Base-by-base conservation (phyloP, 2,329 filamentous ascomycete species). In the Pseudodiploospora longispora region DNA sequence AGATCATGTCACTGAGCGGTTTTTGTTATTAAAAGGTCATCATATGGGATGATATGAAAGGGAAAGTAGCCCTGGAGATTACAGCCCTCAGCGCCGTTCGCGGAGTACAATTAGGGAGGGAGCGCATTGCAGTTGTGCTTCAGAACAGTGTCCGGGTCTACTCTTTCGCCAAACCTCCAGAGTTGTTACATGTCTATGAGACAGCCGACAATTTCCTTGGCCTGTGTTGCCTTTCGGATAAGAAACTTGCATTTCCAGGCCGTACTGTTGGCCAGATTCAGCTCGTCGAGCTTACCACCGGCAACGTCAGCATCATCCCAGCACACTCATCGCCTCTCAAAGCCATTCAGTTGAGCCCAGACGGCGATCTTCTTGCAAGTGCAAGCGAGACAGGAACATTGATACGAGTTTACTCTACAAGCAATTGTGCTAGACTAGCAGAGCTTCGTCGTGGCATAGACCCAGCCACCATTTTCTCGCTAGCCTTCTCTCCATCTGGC, bases 321-420 rank as follows among this genome's bases (percentile, higher is more conserved):
- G 93, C 91, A 3, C 93, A 98, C 61, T 82, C 83, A 4, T 84
- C 85, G 1, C 74, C 85, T 0, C 69, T 98, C 12, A 79, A 85
- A 48, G 88, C 89, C 36, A 73, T 98, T 52, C 78, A 83, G 8
- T 69, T 98, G 32, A 95, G 87, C 53, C 75, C 74, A 0, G 86
- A 95, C 58, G 89, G 87, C 3, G 78, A 87, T 40, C 66, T 94
- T 10, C 69, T 97, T 30, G 93, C 90, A 10, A 96, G 89, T 1
- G 91, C 91, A 8, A 95, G 90, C 62, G 87, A 95, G 64, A 87
- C 78, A 52, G 93, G 93, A 31, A 98, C 93, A 1, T 70, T 98
- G 27, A 80, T 97, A 54, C 85, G 91, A 12, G 77, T 97, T 29
- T 97, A 86, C 68, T 78, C 84, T 27, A 91, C 88, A 1, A 74